Evolutionary conservation across 495 filamentous ascomycete species (phyloP), one percentile per base, ranked within the genome.

Genomic region (Penicillium atrosanguineum): DNA sequence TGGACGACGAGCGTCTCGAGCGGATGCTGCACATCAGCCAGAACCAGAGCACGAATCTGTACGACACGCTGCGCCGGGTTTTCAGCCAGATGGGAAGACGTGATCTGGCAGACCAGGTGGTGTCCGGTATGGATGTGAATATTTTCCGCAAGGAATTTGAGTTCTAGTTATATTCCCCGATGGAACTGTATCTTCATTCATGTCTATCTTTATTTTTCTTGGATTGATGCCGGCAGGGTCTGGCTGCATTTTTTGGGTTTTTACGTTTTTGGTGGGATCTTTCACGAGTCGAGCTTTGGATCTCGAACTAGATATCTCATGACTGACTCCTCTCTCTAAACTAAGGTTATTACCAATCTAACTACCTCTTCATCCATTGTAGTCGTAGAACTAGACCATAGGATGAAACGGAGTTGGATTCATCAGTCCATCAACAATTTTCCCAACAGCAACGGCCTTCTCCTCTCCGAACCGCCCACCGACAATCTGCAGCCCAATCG

Each of bases 11-110:
- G 14, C 82, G 88, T 55, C 74, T 96, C 40, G 87, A 94, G 58
- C 77, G 86, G 44, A 87, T 96, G 86, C 83, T 91, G 40, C 77
- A 79, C 36, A 72, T 75, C 39, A 81, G 76, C 49, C 91, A 96
- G 76, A 98, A 98, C 71, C 84, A 95, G 65, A 96, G 91, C 76
- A 96, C 93, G 36, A 98, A 96, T 68, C 72, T 97, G 47, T 91
- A 94, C 63, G 94, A 98, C 69, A 97, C 94, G 5, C 71, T 98
- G 47, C 77, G 91, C 44, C 78, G 95, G 51, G 95, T 97, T 7
- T 97, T 97, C 68, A 88, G 82, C 28, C 91, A 94, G 79, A 97
- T 98, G 94, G 87, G 86, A 0, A 69, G 94, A 47, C 76, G 89
- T 43, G 94, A 98, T 75, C 65, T 98, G 68, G 85, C 87, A 4